These are phyloP conservation scores for Trypanosomatidae sp. DNA, from an alignment of 208 protist genomes.

Conservation along the genomic window DNA sequence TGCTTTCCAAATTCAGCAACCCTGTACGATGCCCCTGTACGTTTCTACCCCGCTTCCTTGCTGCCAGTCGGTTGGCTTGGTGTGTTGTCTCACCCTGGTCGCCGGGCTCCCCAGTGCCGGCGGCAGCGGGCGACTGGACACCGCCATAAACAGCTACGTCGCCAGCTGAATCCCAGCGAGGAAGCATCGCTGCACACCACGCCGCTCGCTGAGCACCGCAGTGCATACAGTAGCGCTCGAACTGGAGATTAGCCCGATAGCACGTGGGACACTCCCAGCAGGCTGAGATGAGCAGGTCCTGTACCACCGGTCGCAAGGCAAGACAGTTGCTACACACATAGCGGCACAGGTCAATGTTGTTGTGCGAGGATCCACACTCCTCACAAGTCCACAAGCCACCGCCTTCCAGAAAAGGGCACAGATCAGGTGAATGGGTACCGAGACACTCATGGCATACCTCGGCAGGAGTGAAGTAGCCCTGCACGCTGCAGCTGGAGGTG, in stretches of 20 bases:
- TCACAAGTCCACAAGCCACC: slow-evolving; percentile 54
- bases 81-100: not conserved
- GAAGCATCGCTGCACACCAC: slow-evolving; percentile 13
- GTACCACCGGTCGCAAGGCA: slow-evolving; percentile 53
- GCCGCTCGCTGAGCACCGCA: slow-evolving; percentile 39
- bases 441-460: slow-evolving; percentile 67
- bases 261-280: slow-evolving; percentile 72
- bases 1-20: not conserved
- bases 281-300: slow-evolving; percentile 48
- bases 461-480: slow-evolving; percentile 20
- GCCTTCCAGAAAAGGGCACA: slow-evolving; percentile 43
- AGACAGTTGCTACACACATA: slow-evolving; percentile 81
- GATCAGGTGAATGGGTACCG: slow-evolving; percentile 51
- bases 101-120: not conserved
- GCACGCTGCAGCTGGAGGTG: slow-evolving; percentile 13
- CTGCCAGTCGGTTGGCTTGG: not conserved
- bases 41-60: not conserved
- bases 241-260: slow-evolving; percentile 59
- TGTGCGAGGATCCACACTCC: slow-evolving; percentile 50
- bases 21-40: not conserved
- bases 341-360: slow-evolving; percentile 68
- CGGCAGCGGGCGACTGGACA: not conserved
- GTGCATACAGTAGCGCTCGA: slow-evolving; percentile 83
- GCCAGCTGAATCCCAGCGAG: not conserved
- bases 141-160: not conserved